Percentiles rank a stretch among this genome's conserved stretches.
phyloP scores from a whole-genome alignment of 1,284 basidiomycete genomes.

The Ganoderma lingzhi region DNA sequence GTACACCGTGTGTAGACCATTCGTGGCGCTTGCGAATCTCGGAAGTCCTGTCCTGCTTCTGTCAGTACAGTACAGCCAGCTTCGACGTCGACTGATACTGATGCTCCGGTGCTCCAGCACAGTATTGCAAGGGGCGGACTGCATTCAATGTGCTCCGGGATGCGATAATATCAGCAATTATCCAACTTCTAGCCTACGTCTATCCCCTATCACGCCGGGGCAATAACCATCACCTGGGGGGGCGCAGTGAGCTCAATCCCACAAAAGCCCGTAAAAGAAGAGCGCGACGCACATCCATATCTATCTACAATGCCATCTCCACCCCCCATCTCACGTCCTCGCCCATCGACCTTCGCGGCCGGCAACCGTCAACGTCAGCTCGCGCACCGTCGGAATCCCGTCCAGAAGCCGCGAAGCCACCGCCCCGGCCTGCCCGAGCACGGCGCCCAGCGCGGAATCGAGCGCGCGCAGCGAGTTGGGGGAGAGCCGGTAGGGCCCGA shows the following conservation, averaged over 20 bases:
- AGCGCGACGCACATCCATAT: neutral
- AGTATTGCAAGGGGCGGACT: neutral
- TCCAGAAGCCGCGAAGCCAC: neutral
- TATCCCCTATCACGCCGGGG: neutral
- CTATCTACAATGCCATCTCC: neutral
- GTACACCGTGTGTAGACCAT: neutral
- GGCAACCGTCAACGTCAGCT: slow-evolving; percentile 4
- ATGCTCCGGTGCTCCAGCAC: neutral
- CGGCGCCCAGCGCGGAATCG: slow-evolving; percentile 15
- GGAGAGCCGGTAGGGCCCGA: slow-evolving; percentile 20
- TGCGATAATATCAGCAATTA: neutral
- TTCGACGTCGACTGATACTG: slow-evolving; percentile 5
- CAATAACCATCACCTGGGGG: neutral
- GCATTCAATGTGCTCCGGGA: neutral
- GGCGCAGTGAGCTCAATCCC: neutral
- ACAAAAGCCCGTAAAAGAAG: neutral
- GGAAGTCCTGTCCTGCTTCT: neutral
- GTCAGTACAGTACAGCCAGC: slow-evolving; percentile 7
- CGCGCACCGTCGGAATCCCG: slow-evolving; percentile 5
- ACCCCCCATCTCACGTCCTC: neutral
- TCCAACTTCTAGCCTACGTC: neutral
- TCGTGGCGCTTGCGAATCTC: slow-evolving; percentile 1
- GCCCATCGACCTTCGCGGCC: neutral
- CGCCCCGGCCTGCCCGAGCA: neutral
- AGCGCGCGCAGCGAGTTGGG: slow-evolving; percentile 11